Conservation (phyloP, 202 grass and related monocot genomes). For the Cymbopogon flexuosus region DNA sequence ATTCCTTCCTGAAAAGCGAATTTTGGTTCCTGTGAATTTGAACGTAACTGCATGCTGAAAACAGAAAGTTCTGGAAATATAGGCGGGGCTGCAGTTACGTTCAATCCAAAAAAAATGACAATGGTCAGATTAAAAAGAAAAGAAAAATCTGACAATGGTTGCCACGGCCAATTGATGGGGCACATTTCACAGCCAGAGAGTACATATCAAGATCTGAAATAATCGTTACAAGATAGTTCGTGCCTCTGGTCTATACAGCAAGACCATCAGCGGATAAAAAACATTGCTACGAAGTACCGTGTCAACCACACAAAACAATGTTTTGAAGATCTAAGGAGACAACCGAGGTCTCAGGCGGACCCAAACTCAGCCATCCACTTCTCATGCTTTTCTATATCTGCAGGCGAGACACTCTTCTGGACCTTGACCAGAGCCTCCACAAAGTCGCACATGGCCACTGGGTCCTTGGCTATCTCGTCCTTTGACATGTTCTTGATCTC, state of each 20-base stretch:
- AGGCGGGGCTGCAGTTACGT: neutral
- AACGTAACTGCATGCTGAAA: too few relatives aligned
- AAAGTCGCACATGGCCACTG: conserved; percentile 87
- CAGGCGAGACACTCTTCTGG: conserved; percentile 82
- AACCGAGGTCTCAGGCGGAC: conserved; percentile 48
- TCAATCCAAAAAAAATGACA: too few relatives aligned
- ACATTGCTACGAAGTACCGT: neutral
- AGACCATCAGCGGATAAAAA: neutral
- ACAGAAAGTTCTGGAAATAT: neutral
- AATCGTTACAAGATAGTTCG: neutral
- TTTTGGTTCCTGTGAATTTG: too few relatives aligned
- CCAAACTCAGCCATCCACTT: conserved; percentile 98
- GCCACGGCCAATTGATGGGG: neutral
- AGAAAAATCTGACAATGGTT: neutral
- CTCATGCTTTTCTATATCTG: conserved; percentile 90
- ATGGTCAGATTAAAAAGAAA: too few relatives aligned
- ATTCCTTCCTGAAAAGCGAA: too few relatives aligned
- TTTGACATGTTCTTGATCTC: conserved; percentile 91
- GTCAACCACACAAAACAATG: neutral
- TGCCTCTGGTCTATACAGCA: neutral
- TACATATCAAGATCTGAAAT: neutral
- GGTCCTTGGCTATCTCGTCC: conserved; percentile 89
- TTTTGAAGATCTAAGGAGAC: neutral
- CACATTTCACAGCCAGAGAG: neutral
- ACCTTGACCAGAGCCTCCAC: conserved; percentile 79